Percentiles rank a stretch among this genome's conserved stretches.
Evolutionary conservation across 2,329 filamentous ascomycete species (phyloP).

Genomic region (Claviceps sp.): DNA sequence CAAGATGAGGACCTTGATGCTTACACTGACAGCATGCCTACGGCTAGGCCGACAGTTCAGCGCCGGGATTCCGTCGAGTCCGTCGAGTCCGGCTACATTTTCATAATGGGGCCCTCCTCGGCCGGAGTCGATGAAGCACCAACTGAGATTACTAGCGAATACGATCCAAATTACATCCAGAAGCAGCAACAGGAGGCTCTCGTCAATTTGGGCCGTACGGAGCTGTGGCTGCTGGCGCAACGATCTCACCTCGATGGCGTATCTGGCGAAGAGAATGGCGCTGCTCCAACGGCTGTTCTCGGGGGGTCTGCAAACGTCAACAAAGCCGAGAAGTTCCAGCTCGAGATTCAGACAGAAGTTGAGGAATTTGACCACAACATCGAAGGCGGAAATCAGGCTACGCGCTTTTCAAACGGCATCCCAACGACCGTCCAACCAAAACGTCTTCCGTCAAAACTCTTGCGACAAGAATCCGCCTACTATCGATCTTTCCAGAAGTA

Average conservation of each 20-base stretch:
- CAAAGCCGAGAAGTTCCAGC: slow-evolving; percentile 4
- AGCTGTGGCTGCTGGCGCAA: slow-evolving; percentile 76
- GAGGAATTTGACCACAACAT: slow-evolving; percentile 15
- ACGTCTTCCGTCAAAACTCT: slow-evolving; percentile 37
- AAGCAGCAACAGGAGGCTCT: slow-evolving; percentile 59
- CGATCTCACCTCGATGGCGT: slow-evolving; percentile 61
- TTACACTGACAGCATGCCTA: slow-evolving; percentile 50
- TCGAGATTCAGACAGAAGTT: slow-evolving; percentile 7
- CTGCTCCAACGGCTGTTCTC: slow-evolving; percentile 22
- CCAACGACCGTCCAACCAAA: slow-evolving; percentile 32
- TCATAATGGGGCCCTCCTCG: slow-evolving; percentile 17
- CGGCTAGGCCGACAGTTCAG: slow-evolving; percentile 39
- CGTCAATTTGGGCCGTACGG: slow-evolving; percentile 72
- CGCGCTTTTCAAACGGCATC: slow-evolving; percentile 54
- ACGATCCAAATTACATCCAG: slow-evolving; percentile 60
- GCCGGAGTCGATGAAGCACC: slow-evolving; percentile 38
- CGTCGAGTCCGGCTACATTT: slow-evolving; percentile 13
- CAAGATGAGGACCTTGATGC: slow-evolving; percentile 23
- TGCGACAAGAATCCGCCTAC: slow-evolving; percentile 61
- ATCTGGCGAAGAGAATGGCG: slow-evolving; percentile 29
- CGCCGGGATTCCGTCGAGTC: slow-evolving; percentile 19
- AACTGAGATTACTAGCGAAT: slow-evolving; percentile 54
- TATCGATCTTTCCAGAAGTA: slow-evolving; percentile 76
- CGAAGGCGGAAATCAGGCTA: slow-evolving; percentile 51
- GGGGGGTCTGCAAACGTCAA: slow-evolving; percentile 21